Percentiles rank a stretch among this genome's conserved stretches.
Conservation (phyloP, 768 basidiomycete genomes). For the Dioszegia crocea region DNA sequence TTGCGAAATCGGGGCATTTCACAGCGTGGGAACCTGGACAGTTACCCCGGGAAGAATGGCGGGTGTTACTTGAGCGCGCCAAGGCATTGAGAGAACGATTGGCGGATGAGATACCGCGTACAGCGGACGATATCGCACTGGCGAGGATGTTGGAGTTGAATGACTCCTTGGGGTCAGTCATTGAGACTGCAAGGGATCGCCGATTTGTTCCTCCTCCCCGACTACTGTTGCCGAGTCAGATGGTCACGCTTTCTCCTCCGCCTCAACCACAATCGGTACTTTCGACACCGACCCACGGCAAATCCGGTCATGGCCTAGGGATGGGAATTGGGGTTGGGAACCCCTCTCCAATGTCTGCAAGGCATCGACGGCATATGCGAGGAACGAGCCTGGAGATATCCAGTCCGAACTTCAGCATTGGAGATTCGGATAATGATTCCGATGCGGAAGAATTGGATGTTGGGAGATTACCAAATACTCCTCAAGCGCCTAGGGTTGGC, state of each 20-base stretch:
- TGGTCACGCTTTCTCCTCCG: conserved; percentile 15
- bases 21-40: conserved; percentile 36
- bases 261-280: neutral
- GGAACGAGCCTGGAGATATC: conserved; percentile 65
- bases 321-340: conserved; percentile 6
- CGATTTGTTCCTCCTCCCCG: conserved; percentile 32
- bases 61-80: conserved; percentile 38
- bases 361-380: conserved; percentile 52
- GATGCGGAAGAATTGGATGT: conserved; percentile 47
- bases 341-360: conserved; percentile 5
- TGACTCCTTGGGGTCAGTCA: conserved; percentile 62
- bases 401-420: conserved; percentile 61
- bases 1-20: conserved; percentile 4
- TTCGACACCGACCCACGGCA: too few species aligned
- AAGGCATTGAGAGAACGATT: conserved; percentile 57
- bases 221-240: conserved; percentile 37
- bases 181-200: conserved; percentile 53
- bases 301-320: too few species aligned
- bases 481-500: neutral
- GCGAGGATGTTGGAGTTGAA: conserved; percentile 68
- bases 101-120: conserved; percentile 52
- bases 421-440: conserved; percentile 51
- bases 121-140: conserved; percentile 50
- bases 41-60: conserved; percentile 34
- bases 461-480: conserved; percentile 8